These are phyloP conservation scores for Leccinum subspadiceum DNA, from an alignment of 1,284 basidiomycete species.

Conservation along the genomic window DNA sequence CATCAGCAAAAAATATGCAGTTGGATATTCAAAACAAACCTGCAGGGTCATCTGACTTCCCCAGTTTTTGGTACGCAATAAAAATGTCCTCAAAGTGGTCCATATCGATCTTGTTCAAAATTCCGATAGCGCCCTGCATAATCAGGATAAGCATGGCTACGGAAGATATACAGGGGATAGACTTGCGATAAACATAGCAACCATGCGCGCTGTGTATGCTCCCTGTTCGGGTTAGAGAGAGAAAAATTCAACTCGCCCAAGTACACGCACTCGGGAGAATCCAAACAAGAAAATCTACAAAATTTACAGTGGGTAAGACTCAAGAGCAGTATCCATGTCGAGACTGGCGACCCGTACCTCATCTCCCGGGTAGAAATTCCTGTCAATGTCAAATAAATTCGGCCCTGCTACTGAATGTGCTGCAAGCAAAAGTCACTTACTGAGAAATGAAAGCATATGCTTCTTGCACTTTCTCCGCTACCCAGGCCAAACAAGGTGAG, in stretches of 20 bases:
- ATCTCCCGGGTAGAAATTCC: constrained; percentile 67
- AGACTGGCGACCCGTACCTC: constrained; percentile 43
- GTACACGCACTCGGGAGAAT: constrained; percentile 57
- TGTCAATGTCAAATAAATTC: constrained; percentile 24
- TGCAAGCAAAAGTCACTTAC: constrained; percentile 39
- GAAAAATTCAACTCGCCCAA: neutral
- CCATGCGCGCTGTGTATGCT: constrained; percentile 71
- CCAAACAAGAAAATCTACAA: constrained; percentile 67
- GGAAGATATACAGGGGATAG: neutral
- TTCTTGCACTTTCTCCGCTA: constrained; percentile 69
- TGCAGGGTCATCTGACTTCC: constrained; percentile 46
- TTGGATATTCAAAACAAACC: constrained; percentile 36
- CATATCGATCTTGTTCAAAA: constrained; percentile 66
- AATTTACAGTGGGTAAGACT: constrained; percentile 3
- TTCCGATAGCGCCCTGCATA: constrained; percentile 57
- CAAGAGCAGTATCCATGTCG: constrained; percentile 2
- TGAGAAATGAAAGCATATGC: constrained; percentile 73
- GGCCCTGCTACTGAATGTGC: neutral
- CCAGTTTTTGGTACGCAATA: constrained; percentile 55
- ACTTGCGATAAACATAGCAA: constrained; percentile 64
- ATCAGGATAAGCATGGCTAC: neutral
- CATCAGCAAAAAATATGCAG: neutral
- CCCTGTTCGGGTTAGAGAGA: constrained; percentile 37
- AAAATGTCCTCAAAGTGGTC: constrained; percentile 66
- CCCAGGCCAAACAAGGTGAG: constrained; percentile 3